phyloP scores from a whole-genome alignment of 2,329 filamentous ascomycete species.

The Aspergillus terreus region DNA sequence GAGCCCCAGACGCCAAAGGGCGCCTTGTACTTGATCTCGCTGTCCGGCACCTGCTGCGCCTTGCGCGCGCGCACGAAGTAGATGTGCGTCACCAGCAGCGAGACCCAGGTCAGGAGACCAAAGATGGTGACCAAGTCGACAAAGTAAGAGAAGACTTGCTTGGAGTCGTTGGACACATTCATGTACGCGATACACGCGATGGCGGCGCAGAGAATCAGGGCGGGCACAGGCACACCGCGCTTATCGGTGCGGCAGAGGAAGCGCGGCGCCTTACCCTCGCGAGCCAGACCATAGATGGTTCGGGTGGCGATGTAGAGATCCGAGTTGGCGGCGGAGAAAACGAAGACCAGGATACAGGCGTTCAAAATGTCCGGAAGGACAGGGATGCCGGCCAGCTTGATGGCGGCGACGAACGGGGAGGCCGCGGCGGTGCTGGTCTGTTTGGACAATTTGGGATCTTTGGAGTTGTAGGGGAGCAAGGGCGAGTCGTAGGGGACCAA shows the following conservation, averaged over 20 bases:
- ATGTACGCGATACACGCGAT: constrained; percentile 68
- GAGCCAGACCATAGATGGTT: constrained; percentile 69
- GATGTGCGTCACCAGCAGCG: constrained; percentile 65
- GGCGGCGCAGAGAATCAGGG: constrained; percentile 57
- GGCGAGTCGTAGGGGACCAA: constrained; percentile 67
- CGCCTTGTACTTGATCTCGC: constrained; percentile 60
- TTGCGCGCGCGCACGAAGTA: constrained; percentile 61
- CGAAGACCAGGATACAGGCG: constrained; percentile 69
- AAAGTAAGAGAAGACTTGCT: constrained; percentile 60
- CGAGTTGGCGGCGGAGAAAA: constrained; percentile 73
- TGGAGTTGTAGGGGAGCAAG: constrained; percentile 62
- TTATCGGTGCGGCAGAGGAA: constrained; percentile 70
- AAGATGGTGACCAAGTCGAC: constrained; percentile 67
- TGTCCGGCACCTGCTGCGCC: constrained; percentile 57
- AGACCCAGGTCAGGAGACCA: constrained; percentile 64
- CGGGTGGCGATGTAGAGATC: constrained; percentile 73
- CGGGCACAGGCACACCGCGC: constrained; percentile 66
- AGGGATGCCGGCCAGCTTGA: constrained; percentile 60
- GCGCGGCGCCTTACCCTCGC: constrained; percentile 66
- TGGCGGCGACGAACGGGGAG: constrained; percentile 73
- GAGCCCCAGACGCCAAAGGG: constrained; percentile 71
- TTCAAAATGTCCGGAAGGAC: constrained; percentile 66
- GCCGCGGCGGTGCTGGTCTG: constrained; percentile 54
- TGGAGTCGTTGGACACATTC: constrained; percentile 58
- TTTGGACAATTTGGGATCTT: constrained; percentile 52